These are phyloP conservation scores for Hypoxylon sp. DNA, from an alignment of 2,329 filamentous ascomycete species.

Conservation along the genomic window DNA sequence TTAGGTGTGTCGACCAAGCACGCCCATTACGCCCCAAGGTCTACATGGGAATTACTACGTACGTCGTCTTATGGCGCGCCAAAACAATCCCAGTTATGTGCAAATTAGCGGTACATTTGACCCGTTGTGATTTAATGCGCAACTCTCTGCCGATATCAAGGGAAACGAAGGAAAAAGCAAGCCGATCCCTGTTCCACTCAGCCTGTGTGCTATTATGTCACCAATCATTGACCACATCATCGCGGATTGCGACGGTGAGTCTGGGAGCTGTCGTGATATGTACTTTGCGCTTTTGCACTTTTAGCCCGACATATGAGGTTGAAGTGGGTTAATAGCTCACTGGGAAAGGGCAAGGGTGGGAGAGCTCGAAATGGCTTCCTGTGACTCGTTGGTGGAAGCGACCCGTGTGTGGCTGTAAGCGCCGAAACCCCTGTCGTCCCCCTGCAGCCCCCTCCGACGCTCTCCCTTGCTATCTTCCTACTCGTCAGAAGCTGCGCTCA, in stretches of 20 bases:
- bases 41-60: slow-evolving; percentile 5
- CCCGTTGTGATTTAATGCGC: slow-evolving; percentile 15
- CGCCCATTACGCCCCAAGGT: slow-evolving; percentile 4
- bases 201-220: slow-evolving; percentile 28
- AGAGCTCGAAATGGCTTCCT: slow-evolving; percentile 45
- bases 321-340: slow-evolving; percentile 42
- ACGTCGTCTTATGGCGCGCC: background rate
- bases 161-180: slow-evolving; percentile 12
- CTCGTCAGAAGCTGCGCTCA: slow-evolving; percentile 45
- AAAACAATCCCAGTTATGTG: slow-evolving; percentile 8
- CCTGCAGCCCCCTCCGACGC: slow-evolving; percentile 54
- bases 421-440: slow-evolving; percentile 67
- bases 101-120: slow-evolving; percentile 10
- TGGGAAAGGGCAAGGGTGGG: slow-evolving; percentile 17
- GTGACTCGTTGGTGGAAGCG: slow-evolving; percentile 59
- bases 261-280: slow-evolving; percentile 34
- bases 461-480: slow-evolving; percentile 46
- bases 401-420: slow-evolving; percentile 64
- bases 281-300: slow-evolving; percentile 35
- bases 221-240: slow-evolving; percentile 29
- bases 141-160: slow-evolving; percentile 20
- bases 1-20: slow-evolving; percentile 2
- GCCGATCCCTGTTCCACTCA: slow-evolving; percentile 19
- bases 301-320: slow-evolving; percentile 37
- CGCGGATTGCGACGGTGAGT: slow-evolving; percentile 26